Evolutionary conservation across 2,329 filamentous ascomycete genomes (phyloP), one percentile per base, ranked within the genome.

Genomic region (Paecilomyces niveus): DNA sequence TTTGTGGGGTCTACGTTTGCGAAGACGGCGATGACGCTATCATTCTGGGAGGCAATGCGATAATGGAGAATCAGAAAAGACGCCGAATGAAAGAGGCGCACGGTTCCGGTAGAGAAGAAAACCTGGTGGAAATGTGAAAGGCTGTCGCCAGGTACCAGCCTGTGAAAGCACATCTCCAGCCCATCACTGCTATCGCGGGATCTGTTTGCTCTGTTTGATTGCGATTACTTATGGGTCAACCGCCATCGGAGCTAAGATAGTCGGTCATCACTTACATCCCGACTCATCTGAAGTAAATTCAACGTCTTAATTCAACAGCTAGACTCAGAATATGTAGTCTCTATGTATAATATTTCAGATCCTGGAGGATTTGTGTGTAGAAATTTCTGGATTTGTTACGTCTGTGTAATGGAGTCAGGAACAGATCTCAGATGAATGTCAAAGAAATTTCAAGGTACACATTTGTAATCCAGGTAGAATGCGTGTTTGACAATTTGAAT

Each of bases 201-300:
- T 24, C 54, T 55, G 54, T 55, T 63, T 63, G 61, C 54, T 56
- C 54, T 61, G 61, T 63, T 63, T 63, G 61, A 55, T 31, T 54
- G 13, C 32, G 29, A 5, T 15, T 21, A 10, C 11, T 6, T 21
- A 33, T 33, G 29, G 21, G 5, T 22, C 31, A 54, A 26, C 24
- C 10, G 15, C 24, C n/a, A 31, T 54, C 18, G 13, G 35, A 6
- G 13, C 35, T 45, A 45, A 15, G 13, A 45, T 18, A 8, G 35
- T 45, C 13, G 13, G 18, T 13, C 35, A 24, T 24, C 26, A 11
- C 18, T 31, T 21, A 7, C 26, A 29, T 29, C 26, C 4, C 26
- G 26, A 29, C 26, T 29, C 26, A 39, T 6, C n/a, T 39, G 5
- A 39, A 39, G 13, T 39, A 2, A 10, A 39, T 5, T 39, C 6